Conservation (phyloP, 2,329 filamentous ascomycete species). For the Knoxdaviesia capensis region DNA sequence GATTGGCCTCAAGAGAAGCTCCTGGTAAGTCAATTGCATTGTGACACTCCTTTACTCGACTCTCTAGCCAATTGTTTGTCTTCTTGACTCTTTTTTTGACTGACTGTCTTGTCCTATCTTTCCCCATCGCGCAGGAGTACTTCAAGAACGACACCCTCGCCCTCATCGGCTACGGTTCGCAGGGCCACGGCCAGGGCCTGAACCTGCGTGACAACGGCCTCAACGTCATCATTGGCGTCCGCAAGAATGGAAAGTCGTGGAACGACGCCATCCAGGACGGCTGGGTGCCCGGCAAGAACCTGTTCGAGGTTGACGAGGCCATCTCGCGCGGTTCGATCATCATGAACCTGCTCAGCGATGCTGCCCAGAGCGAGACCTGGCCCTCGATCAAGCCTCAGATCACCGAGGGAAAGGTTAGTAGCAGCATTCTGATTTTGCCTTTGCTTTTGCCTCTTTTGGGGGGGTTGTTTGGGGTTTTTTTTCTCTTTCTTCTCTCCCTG, state of each 20-base stretch:
- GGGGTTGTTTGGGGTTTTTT: too few relatives aligned
- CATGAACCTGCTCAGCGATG: slow-evolving; percentile 98
- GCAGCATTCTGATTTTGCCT: neutral
- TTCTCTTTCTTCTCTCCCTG: too few relatives aligned
- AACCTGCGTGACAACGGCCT: slow-evolving; percentile 99
- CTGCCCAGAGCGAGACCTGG: slow-evolving; percentile 98
- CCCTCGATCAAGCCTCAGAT: slow-evolving; percentile 94
- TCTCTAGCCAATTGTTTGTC: neutral
- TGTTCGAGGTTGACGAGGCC: slow-evolving; percentile 95
- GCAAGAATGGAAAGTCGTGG: slow-evolving; percentile 97
- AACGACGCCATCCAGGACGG: slow-evolving; percentile 93
- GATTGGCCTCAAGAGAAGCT: slow-evolving; percentile 99
- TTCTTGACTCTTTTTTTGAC: neutral
- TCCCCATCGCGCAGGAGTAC: slow-evolving; percentile 47
- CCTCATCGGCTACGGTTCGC: slow-evolving; percentile 93
- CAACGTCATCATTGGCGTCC: slow-evolving; percentile 96
- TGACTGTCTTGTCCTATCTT: slow-evolving; percentile 1
- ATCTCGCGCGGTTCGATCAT: slow-evolving; percentile 83
- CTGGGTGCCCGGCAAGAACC: slow-evolving; percentile 96
- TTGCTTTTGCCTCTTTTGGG: neutral
- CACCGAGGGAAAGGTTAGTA: slow-evolving; percentile 84
- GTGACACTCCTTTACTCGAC: neutral
- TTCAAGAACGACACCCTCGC: slow-evolving; percentile 99
- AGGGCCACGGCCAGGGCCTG: slow-evolving; percentile 96
- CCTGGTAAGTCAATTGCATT: slow-evolving; percentile 40